Conservation (phyloP, 2,329 filamentous ascomycete species). For the Neopestalotiopsis clavispora region DNA sequence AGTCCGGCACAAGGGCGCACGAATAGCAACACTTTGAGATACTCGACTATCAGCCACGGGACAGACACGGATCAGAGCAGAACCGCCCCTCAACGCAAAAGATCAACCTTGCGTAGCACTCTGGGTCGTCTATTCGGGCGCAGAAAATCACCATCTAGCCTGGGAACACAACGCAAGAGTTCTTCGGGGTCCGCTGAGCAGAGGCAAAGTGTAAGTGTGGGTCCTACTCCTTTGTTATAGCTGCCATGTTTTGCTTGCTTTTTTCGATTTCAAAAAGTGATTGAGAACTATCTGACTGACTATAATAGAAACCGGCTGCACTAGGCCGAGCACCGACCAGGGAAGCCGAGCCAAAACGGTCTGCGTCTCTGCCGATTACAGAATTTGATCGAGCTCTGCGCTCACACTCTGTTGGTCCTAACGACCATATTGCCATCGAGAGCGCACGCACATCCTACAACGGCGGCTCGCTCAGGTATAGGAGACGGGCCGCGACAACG, state of each 20-base stretch:
- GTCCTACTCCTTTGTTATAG: constrained; percentile 3
- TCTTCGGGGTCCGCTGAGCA: constrained; percentile 42
- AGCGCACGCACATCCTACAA: constrained; percentile 59
- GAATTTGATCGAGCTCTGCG: constrained; percentile 65
- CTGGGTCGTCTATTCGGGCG: constrained; percentile 64
- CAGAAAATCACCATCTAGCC: constrained; percentile 46
- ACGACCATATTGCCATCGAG: constrained; percentile 58
- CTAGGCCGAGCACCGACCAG: constrained; percentile 36
- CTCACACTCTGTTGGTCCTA: constrained; percentile 64
- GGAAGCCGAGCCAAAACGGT: constrained; percentile 54
- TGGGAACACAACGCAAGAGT: constrained; percentile 33
- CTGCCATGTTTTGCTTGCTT: neutral
- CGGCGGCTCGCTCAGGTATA: constrained; percentile 44
- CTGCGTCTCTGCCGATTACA: constrained; percentile 62
- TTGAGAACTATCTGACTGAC: neutral
- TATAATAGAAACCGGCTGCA: constrained; percentile 43
- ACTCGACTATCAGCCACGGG: constrained; percentile 53
- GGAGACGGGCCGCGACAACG: constrained; percentile 47
- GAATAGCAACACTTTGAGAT: constrained; percentile 47
- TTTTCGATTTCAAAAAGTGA: neutral
- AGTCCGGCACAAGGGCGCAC: constrained; percentile 39
- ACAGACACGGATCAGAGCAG: constrained; percentile 39
- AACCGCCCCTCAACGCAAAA: constrained; percentile 55
- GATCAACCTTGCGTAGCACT: constrained; percentile 60
- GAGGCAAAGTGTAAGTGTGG: constrained; percentile 51